Evolutionary conservation across 345 rosid genomes (phyloP), one percentile per base, ranked within the genome.

Genomic region (Corchorus olitorius): DNA sequence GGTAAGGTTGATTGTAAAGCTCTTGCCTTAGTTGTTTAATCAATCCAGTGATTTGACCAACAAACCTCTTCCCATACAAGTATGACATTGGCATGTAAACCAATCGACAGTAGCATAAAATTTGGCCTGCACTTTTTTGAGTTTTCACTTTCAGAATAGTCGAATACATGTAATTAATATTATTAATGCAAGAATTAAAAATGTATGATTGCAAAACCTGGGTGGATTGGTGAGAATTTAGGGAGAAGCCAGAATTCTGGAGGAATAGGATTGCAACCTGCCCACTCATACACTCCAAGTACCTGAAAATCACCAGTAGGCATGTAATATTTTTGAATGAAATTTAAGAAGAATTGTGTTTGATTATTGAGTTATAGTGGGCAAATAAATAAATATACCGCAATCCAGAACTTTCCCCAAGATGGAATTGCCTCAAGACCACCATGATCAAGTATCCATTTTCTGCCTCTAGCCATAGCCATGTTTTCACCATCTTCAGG

Each of bases 171-270:
- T 27, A 27, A 63, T 19, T 20, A 1, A 37, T 17, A 5, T n/a
- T 16, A 63, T 37, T 37, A 17, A 64, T 0, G 5, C 34, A 19
- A 33, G 52, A 65, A 43, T 43, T 15, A 10, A 27, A 27, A 53
- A 8, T 5, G 3, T 14, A 49, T 5, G 16, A 7, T 2, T 1
- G 6, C 22, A 33, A 37, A 67, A 88, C 94, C 91, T 79, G 87
- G 80, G 72, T 84, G 93, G 33, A 92, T 37, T 8, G 91, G 92
- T 68, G 75, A 49, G 41, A 78, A 73, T 0, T 85, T 74, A 34
- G 97, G 94, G 13, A 92, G 73, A 76, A 92, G 87, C 87, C 89
- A 83, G 16, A 87, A 70, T 77, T 89, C 97, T 0, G 97, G 97
- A 62, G 93, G 93, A 73, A 86, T 53, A 8, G 92, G 97, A 3